Base-by-base conservation (phyloP, 2,329 filamentous ascomycete genomes). In the Penicillium sp. region DNA sequence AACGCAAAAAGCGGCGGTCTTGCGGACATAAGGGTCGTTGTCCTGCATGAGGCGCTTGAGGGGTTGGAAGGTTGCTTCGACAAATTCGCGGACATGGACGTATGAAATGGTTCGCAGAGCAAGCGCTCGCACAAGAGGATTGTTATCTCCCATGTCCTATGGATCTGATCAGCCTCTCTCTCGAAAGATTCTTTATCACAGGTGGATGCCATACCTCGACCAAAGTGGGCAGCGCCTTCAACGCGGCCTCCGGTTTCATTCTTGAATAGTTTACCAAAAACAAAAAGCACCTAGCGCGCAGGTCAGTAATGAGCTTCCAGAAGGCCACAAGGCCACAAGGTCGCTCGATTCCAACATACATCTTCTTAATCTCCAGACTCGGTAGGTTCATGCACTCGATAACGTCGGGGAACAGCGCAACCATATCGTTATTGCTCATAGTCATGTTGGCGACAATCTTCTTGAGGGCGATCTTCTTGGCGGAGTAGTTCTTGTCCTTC, bases 351-450 rank as follows among this genome's bases (percentile, higher is more conserved):
- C 21, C 7, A 47, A 58, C 75, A 31, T 81, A 97, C 95, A 99
- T 99, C 83, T 99, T 99, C 85, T 99, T 99, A 78, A 99, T 97
- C 78, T 99, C 95, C 74, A 99, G 80, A 69, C 90, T 96, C 52
- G 88, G 89, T 61, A 99, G 91, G 67, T 91, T 87, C 95, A 99
- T 99, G 81, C 93, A 98, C 62, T 83, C 88, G 67, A 99, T 91
- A 59, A 99, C 90, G 73, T 99, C 95, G 19, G 93, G 92, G 68
- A 99, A 99, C 52, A 99, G 82, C 39, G 92, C 92, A 54, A 98
- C 90, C 95, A 99, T 99, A 77, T 99, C 95, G 72, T 98, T 99
- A 80, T 99, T 99, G 85, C 93, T 98, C 95, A 99, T 99, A 64
- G 95, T 99, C 95, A 99, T 99, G 75, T 99, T 99, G 74, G 95